A percentile compares a stretch with the other conserved stretches of the same genome.
Conservation (phyloP, 306 rosid species). For the Acacia melanoxylon region DNA sequence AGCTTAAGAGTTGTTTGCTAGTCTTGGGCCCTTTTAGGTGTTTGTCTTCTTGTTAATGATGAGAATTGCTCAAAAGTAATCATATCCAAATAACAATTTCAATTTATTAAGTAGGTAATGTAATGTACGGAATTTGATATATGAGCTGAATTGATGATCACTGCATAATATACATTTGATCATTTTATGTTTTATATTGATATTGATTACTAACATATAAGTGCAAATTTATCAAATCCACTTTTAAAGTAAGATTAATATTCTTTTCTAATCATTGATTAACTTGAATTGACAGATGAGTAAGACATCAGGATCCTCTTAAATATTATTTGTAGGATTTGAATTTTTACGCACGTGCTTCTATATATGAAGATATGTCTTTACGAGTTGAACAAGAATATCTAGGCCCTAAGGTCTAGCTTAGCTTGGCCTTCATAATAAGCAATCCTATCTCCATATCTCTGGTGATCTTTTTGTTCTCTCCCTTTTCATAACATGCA, state of each 20-base stretch:
- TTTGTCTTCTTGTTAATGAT: slow-evolving; percentile 20
- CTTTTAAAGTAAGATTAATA: not conserved
- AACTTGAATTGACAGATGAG: not conserved
- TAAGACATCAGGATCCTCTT: not conserved
- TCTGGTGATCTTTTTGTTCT: not conserved
- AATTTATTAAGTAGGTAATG: not conserved
- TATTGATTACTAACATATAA: not conserved
- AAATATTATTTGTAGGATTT: not conserved
- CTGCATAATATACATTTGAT: not conserved
- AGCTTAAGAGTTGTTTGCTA: not conserved
- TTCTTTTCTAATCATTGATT: not conserved
- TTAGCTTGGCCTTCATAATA: not conserved
- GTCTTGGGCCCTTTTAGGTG: not conserved
- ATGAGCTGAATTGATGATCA: not conserved
- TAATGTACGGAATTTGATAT: not conserved
- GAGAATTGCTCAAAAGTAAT: not conserved
- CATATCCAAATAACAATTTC: not conserved
- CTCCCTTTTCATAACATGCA: not conserved
- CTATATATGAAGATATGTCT: not conserved
- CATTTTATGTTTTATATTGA: not conserved
- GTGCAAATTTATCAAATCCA: not conserved
- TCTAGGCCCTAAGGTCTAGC: not conserved
- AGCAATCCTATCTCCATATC: not conserved
- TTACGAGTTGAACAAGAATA: not conserved
- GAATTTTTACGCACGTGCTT: not conserved